Evolutionary conservation across 73 alveolate genomes (phyloP).

Genomic region (Paramecium tetraurelia): DNA sequence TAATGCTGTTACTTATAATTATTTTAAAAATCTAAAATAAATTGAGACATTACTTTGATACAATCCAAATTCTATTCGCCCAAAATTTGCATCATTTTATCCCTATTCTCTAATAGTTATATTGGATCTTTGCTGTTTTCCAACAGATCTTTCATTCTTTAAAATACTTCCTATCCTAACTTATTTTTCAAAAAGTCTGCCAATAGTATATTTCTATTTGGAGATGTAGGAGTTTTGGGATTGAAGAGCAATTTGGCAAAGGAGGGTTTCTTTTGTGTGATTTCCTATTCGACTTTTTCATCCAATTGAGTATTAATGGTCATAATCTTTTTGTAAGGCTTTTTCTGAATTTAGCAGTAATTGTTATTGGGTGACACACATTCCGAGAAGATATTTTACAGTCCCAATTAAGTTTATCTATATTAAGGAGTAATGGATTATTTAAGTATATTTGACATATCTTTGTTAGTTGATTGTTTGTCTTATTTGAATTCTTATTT

Average conservation of each 20-base stretch:
- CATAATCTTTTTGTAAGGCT: constrained; percentile 43
- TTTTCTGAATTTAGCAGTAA: not conserved
- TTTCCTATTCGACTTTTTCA: constrained; percentile 32
- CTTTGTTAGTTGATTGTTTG: not conserved
- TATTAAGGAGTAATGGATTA: constrained; percentile 22
- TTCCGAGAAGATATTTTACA: constrained; percentile 1
- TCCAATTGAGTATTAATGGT: constrained; percentile 39
- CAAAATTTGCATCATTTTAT: constrained; percentile 20
- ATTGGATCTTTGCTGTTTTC: constrained; percentile 54
- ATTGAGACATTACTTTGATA: not conserved
- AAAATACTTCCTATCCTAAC: constrained; percentile 45
- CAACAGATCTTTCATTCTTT: constrained; percentile 51
- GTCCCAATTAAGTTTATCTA: not conserved
- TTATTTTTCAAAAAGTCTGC: constrained; percentile 52
- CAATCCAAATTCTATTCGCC: constrained; percentile 58
- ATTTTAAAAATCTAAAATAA: not conserved
- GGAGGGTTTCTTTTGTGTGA: constrained; percentile 34
- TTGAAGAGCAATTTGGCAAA: constrained; percentile 28
- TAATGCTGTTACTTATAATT: not conserved
- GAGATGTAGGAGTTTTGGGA: constrained; percentile 56
- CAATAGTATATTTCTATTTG: constrained; percentile 45
- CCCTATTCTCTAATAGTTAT: constrained; percentile 1
- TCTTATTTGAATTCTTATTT: not conserved
- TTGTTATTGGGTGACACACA: constrained; percentile 30
- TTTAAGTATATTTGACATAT: not conserved